Percentiles rank a stretch among this genome's conserved stretches.
phyloP scores from a whole-genome alignment of 2,329 filamentous ascomycete species.

The Madurella mycetomatis region DNA sequence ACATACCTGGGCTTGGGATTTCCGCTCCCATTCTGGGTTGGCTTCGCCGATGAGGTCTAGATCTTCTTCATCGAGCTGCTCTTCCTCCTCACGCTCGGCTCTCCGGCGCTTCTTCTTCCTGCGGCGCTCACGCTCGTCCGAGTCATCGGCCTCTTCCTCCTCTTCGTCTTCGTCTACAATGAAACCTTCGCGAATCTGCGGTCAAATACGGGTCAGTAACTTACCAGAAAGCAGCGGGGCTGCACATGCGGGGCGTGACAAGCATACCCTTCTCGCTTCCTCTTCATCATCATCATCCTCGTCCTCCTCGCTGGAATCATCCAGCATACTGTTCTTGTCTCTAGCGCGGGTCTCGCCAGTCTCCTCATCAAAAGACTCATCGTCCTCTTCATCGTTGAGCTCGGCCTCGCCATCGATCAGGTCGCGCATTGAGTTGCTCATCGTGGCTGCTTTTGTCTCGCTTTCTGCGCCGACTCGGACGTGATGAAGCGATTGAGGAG shows the following conservation, averaged over 20 bases:
- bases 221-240: background rate
- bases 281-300: constrained; percentile 91
- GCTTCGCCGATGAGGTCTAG: constrained; percentile 88
- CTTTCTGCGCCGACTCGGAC: background rate
- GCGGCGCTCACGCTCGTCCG: constrained; percentile 49
- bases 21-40: constrained; percentile 64
- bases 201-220: constrained; percentile 7
- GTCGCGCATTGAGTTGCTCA: constrained; percentile 64
- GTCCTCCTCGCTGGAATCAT: constrained; percentile 89
- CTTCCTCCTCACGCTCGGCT: constrained; percentile 74
- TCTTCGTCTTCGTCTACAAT: constrained; percentile 91
- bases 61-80: constrained; percentile 92
- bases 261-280: constrained; percentile 66
- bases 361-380: constrained; percentile 77
- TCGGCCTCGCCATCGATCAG: constrained; percentile 83
- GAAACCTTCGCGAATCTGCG: constrained; percentile 87
- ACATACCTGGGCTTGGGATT: constrained; percentile 64
- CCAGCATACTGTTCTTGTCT: constrained; percentile 46
- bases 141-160: constrained; percentile 61
- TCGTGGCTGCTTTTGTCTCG: constrained; percentile 40
- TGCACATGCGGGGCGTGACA: constrained; percentile 5
- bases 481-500: background rate
- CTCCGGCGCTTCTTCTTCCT: constrained; percentile 74
- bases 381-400: constrained; percentile 79
- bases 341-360: constrained; percentile 52